A percentile compares a stretch with the other conserved stretches of the same genome.
Evolutionary conservation across 768 basidiomycete species (phyloP).

Genomic region (Phylloporus sp.): DNA sequence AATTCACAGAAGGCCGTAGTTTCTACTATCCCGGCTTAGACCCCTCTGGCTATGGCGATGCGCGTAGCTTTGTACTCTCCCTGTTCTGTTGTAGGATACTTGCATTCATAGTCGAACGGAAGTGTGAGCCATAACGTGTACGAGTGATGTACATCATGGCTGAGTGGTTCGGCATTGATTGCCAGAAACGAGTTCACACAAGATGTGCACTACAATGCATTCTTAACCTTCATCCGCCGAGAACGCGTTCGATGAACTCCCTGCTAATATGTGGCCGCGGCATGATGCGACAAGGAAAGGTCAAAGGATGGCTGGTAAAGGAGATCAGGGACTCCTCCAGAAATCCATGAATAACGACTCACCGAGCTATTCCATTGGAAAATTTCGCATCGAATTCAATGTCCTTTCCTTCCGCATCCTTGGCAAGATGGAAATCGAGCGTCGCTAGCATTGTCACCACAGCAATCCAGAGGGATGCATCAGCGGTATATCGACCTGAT

Average conservation of each 20-base stretch:
- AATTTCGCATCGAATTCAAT: slow-evolving; percentile 2
- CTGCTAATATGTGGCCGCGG: slow-evolving; percentile 7
- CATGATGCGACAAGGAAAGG: slow-evolving; percentile 16
- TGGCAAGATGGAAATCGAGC: slow-evolving; percentile 13
- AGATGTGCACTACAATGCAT: no score
- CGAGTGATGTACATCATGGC: no score
- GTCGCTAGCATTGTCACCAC: slow-evolving; percentile 22
- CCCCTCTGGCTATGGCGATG: no score
- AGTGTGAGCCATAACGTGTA: no score
- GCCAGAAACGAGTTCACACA: no score
- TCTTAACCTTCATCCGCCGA: neutral
- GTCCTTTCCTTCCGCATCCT: slow-evolving; percentile 8
- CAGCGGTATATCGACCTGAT: slow-evolving; percentile 8
- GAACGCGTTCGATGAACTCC: slow-evolving; percentile 1
- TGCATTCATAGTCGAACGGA: neutral
- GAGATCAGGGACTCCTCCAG: neutral
- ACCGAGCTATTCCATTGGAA: slow-evolving; percentile 6
- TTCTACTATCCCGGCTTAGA: neutral
- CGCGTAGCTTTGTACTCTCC: neutral
- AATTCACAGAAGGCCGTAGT: no score
- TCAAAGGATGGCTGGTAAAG: slow-evolving; percentile 2
- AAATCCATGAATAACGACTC: no score
- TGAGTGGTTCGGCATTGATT: no score
- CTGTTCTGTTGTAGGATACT: neutral
- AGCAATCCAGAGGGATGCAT: slow-evolving; percentile 6